These are phyloP conservation scores for Coniochaeta pulveracea DNA, from an alignment of 2,329 filamentous ascomycete genomes.

Conservation along the genomic window DNA sequence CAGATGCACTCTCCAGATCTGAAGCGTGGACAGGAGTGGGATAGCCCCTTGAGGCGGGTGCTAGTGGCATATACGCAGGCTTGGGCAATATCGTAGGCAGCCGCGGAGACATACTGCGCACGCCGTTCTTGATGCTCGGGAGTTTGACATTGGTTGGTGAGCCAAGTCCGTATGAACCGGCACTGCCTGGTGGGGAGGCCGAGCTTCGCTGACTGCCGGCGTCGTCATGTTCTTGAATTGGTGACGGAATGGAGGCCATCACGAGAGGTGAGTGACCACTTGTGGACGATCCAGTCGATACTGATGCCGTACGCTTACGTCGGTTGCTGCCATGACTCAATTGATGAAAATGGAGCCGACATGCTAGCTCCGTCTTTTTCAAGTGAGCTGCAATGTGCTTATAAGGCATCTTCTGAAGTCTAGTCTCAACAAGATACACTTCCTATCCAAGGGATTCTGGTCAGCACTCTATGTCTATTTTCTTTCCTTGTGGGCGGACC, in stretches of 20 bases:
- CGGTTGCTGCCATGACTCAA: constrained; percentile 73
- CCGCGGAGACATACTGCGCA: constrained; percentile 33
- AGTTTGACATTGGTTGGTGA: constrained; percentile 39
- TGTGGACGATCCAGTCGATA: constrained; percentile 52
- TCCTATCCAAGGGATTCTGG: constrained; percentile 44
- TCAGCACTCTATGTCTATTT: not conserved
- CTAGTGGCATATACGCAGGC: constrained; percentile 40
- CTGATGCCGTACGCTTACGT: constrained; percentile 63
- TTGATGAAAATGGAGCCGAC: constrained; percentile 79
- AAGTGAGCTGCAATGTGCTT: constrained; percentile 79
- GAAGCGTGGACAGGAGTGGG: constrained; percentile 25
- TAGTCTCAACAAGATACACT: constrained; percentile 71
- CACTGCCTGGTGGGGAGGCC: constrained; percentile 33
- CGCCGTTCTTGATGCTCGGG: constrained; percentile 36
- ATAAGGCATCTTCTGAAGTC: constrained; percentile 81
- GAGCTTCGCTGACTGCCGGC: constrained; percentile 27
- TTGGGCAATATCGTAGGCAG: constrained; percentile 56
- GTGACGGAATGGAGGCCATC: constrained; percentile 34
- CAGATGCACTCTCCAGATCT: constrained; percentile 29
- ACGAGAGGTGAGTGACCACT: constrained; percentile 38
- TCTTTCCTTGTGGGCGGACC: constrained; percentile 3
- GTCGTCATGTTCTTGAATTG: constrained; percentile 30
- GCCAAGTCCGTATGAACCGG: constrained; percentile 30
- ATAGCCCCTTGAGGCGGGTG: constrained; percentile 25
- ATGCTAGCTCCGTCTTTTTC: constrained; percentile 81